Evolutionary conservation across 441 rosid species (phyloP).

Genomic region (Arabidopsis hybrid): DNA sequence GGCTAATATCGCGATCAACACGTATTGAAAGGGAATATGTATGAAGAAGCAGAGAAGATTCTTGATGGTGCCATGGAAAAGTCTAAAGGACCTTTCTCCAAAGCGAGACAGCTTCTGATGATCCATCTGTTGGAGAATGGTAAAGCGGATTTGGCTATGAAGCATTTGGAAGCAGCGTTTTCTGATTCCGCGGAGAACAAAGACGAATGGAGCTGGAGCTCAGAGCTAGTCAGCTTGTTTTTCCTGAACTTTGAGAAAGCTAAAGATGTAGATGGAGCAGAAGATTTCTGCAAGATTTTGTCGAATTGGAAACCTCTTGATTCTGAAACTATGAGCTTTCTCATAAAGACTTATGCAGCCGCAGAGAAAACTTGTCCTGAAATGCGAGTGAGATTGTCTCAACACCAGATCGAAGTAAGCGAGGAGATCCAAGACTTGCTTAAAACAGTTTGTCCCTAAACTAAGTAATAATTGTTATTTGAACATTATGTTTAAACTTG

Average conservation of each 20-base stretch:
- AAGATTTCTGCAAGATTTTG: slow-evolving; percentile 57
- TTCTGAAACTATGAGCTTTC: slow-evolving; percentile 42
- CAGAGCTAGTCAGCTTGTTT: slow-evolving; percentile 51
- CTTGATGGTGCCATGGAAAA: slow-evolving; percentile 53
- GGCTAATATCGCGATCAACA: slow-evolving; percentile 53
- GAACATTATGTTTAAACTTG: neutral
- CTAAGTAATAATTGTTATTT: slow-evolving; percentile 1
- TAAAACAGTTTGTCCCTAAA: slow-evolving; percentile 48
- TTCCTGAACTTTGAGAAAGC: slow-evolving; percentile 52
- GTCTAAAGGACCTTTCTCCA: slow-evolving; percentile 47
- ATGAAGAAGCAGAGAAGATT: slow-evolving; percentile 57
- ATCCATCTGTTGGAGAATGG: slow-evolving; percentile 55
- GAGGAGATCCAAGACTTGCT: slow-evolving; percentile 62
- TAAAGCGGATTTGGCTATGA: slow-evolving; percentile 53
- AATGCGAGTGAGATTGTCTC: slow-evolving; percentile 56
- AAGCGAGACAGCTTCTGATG: slow-evolving; percentile 65
- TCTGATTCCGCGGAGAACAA: slow-evolving; percentile 36
- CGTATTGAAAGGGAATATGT: slow-evolving; percentile 59
- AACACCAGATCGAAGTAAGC: slow-evolving; percentile 51
- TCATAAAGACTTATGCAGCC: slow-evolving; percentile 62
- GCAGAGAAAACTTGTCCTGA: slow-evolving; percentile 63
- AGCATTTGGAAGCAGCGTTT: slow-evolving; percentile 59
- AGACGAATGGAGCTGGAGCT: slow-evolving; percentile 55
- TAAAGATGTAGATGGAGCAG: slow-evolving; percentile 68
- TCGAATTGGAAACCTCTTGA: slow-evolving; percentile 48